These are phyloP conservation scores for Leishmania guyanensis DNA, from an alignment of 208 protist species.

Conservation along the genomic window DNA sequence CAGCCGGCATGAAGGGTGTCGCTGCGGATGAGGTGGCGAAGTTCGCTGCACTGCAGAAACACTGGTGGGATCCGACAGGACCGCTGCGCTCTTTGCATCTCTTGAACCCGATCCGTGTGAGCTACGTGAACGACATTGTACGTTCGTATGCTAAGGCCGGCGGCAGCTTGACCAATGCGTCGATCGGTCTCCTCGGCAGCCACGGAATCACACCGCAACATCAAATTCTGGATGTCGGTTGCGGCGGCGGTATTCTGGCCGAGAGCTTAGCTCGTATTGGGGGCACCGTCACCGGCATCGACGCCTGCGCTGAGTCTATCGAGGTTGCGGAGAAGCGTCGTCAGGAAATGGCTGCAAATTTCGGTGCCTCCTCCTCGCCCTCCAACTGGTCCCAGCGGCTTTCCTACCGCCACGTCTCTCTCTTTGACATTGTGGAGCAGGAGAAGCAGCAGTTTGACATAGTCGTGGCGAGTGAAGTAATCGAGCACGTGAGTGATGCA, in stretches of 20 bases:
- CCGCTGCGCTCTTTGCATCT: constrained; percentile 89
- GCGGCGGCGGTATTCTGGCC: constrained; percentile 89
- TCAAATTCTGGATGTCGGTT: constrained; percentile 91
- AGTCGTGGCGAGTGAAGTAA: constrained; percentile 91
- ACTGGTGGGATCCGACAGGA: constrained; percentile 91
- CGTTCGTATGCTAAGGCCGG: constrained; percentile 38
- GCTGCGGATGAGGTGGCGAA: constrained; percentile 77
- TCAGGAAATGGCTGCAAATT: constrained; percentile 21
- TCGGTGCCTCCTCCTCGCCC: background rate
- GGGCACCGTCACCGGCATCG: constrained; percentile 88
- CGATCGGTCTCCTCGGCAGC: constrained; percentile 15
- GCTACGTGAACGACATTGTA: constrained; percentile 74
- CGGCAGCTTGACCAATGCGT: constrained; percentile 12
- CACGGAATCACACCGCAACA: constrained; percentile 17
- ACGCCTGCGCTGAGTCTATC: constrained; percentile 88
- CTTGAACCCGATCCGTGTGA: constrained; percentile 91
- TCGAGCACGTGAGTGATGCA: constrained; percentile 93
- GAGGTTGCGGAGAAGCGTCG: constrained; percentile 52
- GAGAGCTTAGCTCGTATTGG: constrained; percentile 90
- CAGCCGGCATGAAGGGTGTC: constrained; percentile 36
- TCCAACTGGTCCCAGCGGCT: constrained; percentile 33
- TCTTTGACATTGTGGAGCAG: constrained; percentile 49
- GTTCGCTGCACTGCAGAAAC: constrained; percentile 64
- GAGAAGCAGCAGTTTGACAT: constrained; percentile 61
- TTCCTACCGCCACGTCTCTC: constrained; percentile 36